phyloP scores from a whole-genome alignment of 352 stramenopile species.

The Globisporangium ultimum region DNA sequence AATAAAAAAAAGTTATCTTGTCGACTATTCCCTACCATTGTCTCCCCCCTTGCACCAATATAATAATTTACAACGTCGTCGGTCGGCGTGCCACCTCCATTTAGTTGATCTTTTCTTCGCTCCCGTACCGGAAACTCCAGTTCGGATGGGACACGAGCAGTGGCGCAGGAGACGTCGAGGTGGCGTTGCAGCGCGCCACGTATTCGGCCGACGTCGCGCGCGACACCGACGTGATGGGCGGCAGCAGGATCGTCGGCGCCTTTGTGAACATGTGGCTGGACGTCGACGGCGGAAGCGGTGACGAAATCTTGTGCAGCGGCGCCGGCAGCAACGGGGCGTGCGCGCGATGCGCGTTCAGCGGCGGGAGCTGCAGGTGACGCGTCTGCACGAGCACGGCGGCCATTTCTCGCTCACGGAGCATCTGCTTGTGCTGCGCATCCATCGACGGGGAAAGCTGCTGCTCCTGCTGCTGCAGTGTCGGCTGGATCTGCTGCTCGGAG shows the following conservation, averaged over 20 bases:
- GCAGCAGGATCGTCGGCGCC: slow-evolving; percentile 13
- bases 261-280: no score
- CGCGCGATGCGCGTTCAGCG: not conserved
- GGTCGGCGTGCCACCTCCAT: not conserved
- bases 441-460: slow-evolving; percentile 6
- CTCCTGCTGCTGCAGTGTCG: not conserved
- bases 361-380: not conserved
- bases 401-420: not conserved
- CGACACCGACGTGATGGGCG: slow-evolving; percentile 14
- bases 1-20: not conserved
- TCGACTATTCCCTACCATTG: not conserved
- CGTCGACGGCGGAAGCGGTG: not conserved
- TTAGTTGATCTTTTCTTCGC: slow-evolving; percentile 13
- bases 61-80: not conserved
- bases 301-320: slow-evolving; percentile 1
- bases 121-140: slow-evolving; percentile 9
- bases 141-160: not conserved
- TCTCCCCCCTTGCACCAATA: not conserved
- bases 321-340: not conserved
- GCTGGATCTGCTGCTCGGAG: not conserved
- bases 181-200: not conserved
- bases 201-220: slow-evolving; percentile 3
- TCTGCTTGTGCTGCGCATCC: slow-evolving; percentile 5
- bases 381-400: not conserved
- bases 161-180: not conserved